Base-by-base conservation (phyloP, 1,284 basidiomycete genomes). In the Tilletiopsis washingtonensis region DNA sequence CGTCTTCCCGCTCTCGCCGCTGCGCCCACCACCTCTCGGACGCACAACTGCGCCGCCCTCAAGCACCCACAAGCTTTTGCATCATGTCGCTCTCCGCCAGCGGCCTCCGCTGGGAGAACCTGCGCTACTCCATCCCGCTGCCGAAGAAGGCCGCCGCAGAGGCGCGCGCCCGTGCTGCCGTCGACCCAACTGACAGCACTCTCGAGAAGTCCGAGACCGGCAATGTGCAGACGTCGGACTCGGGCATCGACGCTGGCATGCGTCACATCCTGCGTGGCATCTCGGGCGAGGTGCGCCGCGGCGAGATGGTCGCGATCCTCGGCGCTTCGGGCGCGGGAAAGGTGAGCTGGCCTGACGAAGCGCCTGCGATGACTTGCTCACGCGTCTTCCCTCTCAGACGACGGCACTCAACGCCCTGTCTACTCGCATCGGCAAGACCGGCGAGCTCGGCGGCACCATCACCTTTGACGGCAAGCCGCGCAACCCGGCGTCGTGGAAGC, bases 271-370 rank as follows among this genome's bases (percentile, higher is more conserved):
- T 45, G 45, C n/a, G 50, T 51, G 39, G 51, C 47, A 11, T 67
- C 53, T 21, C 26, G 7, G 57, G 57, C n/a, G 40, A 36, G 21
- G 45, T 56, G 9, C 36, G 47, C 21, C 56, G 47, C 15, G 40
- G 62, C 17, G 59, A 61, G 26, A 43, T 62, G 41, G 38, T 62
- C 24, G 50, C 41, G 20, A 52, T 45, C 42, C 19, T 57, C 15
- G 45, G 48, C 19, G 47, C 47, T 42, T 87, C 11, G 24, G 53
- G 53, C 24, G 51, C 53, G 21, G 53, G 53, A n/a, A 56, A 56
- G n/a, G n/a, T n/a, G n/a, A n/a, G n/a, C n/a, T n/a, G n/a, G n/a
- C n/a, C n/a, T n/a, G n/a, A n/a, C n/a, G n/a, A n/a, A n/a, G n/a
- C n/a, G n/a, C n/a, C n/a, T n/a, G n/a, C n/a, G n/a, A n/a, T n/a